Base-by-base conservation (phyloP, 768 basidiomycete genomes). In the Ephemerocybe angulata region DNA sequence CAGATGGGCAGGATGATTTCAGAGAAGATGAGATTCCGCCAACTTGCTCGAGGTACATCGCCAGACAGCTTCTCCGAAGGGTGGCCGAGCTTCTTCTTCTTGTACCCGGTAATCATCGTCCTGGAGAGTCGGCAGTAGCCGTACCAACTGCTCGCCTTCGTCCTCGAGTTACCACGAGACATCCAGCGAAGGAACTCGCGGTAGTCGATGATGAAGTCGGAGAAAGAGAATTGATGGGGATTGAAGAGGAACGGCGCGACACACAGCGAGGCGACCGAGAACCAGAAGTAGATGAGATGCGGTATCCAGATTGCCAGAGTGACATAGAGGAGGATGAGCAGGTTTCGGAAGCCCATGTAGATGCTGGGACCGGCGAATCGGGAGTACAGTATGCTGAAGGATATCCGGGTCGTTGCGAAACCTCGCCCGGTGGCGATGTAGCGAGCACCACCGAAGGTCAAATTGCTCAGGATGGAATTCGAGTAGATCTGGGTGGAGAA, bases 371-470 rank as follows among this genome's bases (percentile, higher is more conserved):
- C 97, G 41, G 97, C 97, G 73, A 99, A 99, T 51, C 97, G 89
- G 19, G 97, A 98, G 73, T 98, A 99, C 25, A 98, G 83, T 64
- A 98, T 96, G 64, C 87, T 87, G 81, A 99, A 99, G 27, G 87
- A 92, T 59, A 98, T 90, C 30, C 97, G 86, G 35, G 91, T 95
- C 11, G 97, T 99, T 25, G 96, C 97, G 70, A 99, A 99, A 50
- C 97, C 97, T 76, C 97, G 92, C 56, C 97, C 97, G 40, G 97
- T 99, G 42, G 97, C 97, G 60, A 99, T 99, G 69, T 99, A 99
- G 54, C 97, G 88, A 52, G 97, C 97, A 57, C 97, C 97, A 75
- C 97, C 97, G 64, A 96, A 98, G 1, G 91, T 88, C 78, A 99
- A 76, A 76, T 99, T 97, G 75, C 89, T 96, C 62, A 97, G 78